A percentile compares a stretch with the other conserved stretches of the same genome.
phyloP scores from a whole-genome alignment of 2,329 filamentous ascomycete species.

The Pyrenochaeta sp. region DNA sequence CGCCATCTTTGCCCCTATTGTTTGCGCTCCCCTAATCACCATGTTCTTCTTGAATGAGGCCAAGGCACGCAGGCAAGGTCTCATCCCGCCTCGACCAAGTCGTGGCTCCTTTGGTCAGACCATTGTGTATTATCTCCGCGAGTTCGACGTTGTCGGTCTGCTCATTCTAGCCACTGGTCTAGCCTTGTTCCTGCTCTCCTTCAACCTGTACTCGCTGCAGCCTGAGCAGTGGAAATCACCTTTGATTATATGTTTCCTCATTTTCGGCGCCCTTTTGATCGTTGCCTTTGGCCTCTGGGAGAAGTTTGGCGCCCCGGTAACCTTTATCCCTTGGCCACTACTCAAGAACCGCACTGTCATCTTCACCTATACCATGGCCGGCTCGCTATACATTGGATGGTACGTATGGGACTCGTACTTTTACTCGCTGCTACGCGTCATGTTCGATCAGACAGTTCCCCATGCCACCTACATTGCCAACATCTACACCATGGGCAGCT shows the following conservation, averaged over 20 bases:
- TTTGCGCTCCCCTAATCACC: conserved; percentile 68
- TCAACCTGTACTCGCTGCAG: conserved; percentile 62
- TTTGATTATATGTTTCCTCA: conserved; percentile 54
- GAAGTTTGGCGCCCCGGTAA: conserved; percentile 49
- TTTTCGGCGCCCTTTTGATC: conserved; percentile 49
- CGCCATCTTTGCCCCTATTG: conserved; percentile 68
- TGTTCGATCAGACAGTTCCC: conserved; percentile 44
- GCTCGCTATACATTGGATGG: conserved; percentile 43
- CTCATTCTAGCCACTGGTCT: conserved; percentile 69
- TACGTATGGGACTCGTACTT: conserved; percentile 55
- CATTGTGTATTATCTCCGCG: conserved; percentile 63
- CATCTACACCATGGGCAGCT: conserved; percentile 52
- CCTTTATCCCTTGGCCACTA: conserved; percentile 57
- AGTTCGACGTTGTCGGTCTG: conserved; percentile 72
- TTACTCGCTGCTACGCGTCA: conserved; percentile 52
- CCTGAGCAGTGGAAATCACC: conserved; percentile 45
- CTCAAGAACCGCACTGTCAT: conserved; percentile 62
- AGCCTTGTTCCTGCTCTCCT: conserved; percentile 72
- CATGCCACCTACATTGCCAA: conserved; percentile 51
- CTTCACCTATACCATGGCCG: conserved; percentile 62
- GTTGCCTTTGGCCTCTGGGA: conserved; percentile 53
- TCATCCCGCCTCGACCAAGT: conserved; percentile 57
- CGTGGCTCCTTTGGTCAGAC: conserved; percentile 59
- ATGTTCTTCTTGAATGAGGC: conserved; percentile 65
- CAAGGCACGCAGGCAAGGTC: conserved; percentile 66